Percentiles rank a stretch among this genome's conserved stretches.
phyloP scores from a whole-genome alignment of 805 yeast genomes.

The Ogataea zsoltii region DNA sequence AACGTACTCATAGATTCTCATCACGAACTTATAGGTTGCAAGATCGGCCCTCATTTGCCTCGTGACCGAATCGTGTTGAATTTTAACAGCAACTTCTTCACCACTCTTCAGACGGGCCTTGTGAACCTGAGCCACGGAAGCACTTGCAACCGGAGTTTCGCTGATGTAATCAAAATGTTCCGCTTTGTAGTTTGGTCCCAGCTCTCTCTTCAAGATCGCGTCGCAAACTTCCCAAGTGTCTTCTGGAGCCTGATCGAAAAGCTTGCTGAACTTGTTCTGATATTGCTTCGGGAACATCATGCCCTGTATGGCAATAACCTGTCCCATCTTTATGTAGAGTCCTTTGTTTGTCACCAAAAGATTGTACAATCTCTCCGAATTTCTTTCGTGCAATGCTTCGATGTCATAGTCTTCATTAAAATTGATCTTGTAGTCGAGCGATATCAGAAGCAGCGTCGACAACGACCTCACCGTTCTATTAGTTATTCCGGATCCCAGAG shows the following conservation, averaged over 20 bases:
- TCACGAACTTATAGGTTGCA: conserved; percentile 51
- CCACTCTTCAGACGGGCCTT: conserved; percentile 48
- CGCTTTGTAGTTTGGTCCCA: conserved; percentile 44
- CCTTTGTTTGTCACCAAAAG: conserved; percentile 52
- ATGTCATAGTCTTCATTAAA: conserved; percentile 47
- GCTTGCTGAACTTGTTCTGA: conserved; percentile 53
- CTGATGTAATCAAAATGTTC: conserved; percentile 47
- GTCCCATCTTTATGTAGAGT: conserved; percentile 75
- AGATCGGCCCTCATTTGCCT: conserved; percentile 65
- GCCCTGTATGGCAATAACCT: conserved; percentile 77
- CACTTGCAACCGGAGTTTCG: conserved; percentile 67
- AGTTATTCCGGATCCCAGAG: conserved; percentile 48
- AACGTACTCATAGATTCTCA: conserved; percentile 53
- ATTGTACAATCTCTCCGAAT: conserved; percentile 51
- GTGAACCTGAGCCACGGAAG: conserved; percentile 74
- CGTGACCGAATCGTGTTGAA: conserved; percentile 63
- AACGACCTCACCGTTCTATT: conserved; percentile 55
- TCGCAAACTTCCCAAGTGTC: conserved; percentile 54
- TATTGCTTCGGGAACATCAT: conserved; percentile 63
- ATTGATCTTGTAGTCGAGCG: conserved; percentile 59
- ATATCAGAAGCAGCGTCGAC: conserved; percentile 48
- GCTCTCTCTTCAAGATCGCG: conserved; percentile 36
- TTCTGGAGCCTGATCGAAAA: conserved; percentile 70
- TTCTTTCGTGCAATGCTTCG: conserved; percentile 58
- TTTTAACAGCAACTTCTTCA: conserved; percentile 60